A percentile compares a stretch with the other conserved stretches of the same genome.
phyloP scores from a whole-genome alignment of 306 rosid genomes.

The Prunus salicina region DNA sequence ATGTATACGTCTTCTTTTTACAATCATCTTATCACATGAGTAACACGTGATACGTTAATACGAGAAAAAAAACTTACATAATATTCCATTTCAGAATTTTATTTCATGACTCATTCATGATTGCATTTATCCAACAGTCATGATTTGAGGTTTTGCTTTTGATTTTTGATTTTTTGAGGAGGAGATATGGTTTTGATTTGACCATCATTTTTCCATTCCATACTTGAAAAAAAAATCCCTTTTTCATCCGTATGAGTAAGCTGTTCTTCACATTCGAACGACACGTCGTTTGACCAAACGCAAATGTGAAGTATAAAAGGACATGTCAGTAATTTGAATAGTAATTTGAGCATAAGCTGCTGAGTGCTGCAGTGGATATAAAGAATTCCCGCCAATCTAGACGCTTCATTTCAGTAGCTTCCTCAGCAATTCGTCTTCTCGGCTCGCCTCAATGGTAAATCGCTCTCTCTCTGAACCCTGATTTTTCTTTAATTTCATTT shows the following conservation, averaged over 20 bases:
- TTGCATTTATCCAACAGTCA: too few relatives aligned
- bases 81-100: too few relatives aligned
- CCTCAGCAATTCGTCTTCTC: neutral
- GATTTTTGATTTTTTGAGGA: too few relatives aligned
- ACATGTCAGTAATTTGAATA: neutral
- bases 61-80: too few relatives aligned
- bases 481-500: neutral
- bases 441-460: slow-evolving; percentile 24
- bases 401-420: neutral
- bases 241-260: neutral
- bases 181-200: too few relatives aligned
- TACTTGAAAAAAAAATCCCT: neutral
- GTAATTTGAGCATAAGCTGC: neutral
- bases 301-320: neutral
- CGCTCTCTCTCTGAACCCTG: neutral
- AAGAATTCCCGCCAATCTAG: neutral
- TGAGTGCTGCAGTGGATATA: neutral
- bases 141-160: too few relatives aligned
- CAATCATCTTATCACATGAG: too few relatives aligned
- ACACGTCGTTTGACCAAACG: neutral
- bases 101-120: too few relatives aligned
- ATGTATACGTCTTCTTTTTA: too few relatives aligned
- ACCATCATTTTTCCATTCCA: too few relatives aligned
- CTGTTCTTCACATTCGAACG: neutral
- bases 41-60: too few relatives aligned